phyloP scores from a whole-genome alignment of 108 stramenopile species.

The Discostella pseudostelligera region DNA sequence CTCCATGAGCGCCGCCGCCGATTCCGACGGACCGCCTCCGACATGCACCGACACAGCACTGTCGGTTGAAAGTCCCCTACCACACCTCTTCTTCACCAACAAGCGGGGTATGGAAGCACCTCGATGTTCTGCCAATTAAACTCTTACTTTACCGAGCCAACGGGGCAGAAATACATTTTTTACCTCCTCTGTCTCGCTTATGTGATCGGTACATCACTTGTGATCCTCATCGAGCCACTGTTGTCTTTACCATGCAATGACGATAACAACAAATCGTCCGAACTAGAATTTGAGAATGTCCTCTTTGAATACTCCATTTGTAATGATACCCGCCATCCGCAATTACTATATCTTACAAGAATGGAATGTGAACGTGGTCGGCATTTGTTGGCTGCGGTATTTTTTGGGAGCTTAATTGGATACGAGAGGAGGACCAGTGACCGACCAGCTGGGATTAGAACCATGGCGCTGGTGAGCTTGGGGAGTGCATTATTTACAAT shows the following conservation, averaged over 20 bases:
- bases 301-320: constrained; percentile 32
- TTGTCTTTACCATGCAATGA: constrained; percentile 20
- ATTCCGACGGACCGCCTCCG: too few species aligned
- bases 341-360: constrained; percentile 32
- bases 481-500: constrained; percentile 90
- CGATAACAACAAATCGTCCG: constrained; percentile 8
- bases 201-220: constrained; percentile 19
- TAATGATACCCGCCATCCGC: constrained; percentile 8
- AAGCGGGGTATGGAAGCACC: too few species aligned
- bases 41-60: too few species aligned
- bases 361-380: constrained; percentile 42
- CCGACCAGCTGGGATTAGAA: constrained; percentile 69
- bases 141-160: constrained; percentile 23
- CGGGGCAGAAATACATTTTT: constrained; percentile 16
- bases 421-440: constrained; percentile 59
- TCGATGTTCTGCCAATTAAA: constrained; percentile 1
- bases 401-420: constrained; percentile 49
- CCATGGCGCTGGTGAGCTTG: constrained; percentile 81
- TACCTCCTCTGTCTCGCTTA: constrained; percentile 32
- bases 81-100: too few species aligned
- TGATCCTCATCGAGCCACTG: constrained; percentile 34
- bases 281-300: constrained; percentile 26
- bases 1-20: too few species aligned
- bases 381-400: constrained; percentile 39
- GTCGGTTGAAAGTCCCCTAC: too few species aligned